These are phyloP conservation scores for Rhamnella rubrinervis DNA, from an alignment of 331 rosid species.

Conservation along the genomic window DNA sequence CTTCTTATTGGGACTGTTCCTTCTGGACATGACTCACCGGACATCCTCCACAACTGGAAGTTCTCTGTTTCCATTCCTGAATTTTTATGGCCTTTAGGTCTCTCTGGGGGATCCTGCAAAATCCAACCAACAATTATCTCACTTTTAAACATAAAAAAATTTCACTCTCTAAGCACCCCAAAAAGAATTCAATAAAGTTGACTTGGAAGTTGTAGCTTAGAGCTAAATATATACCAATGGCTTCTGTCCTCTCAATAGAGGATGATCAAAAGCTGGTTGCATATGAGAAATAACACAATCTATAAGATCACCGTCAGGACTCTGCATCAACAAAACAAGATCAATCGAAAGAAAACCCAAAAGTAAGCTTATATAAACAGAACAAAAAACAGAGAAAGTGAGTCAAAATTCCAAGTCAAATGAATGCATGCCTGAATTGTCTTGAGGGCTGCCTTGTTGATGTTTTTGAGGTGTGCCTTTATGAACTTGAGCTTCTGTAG, in stretches of 20 bases:
- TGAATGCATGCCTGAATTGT: conserved; percentile 64
- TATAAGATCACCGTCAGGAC: conserved; percentile 91
- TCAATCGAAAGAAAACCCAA: background rate
- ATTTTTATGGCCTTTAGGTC: conserved; percentile 46
- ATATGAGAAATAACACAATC: conserved; percentile 74
- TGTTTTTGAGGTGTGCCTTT: conserved; percentile 53
- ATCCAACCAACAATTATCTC: conserved; percentile 6
- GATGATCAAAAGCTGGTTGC: conserved; percentile 96
- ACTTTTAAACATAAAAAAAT: background rate
- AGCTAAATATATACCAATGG: conserved; percentile 55
- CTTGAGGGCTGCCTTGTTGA: conserved; percentile 74
- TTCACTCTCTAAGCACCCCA: background rate
- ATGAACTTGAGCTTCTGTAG: conserved; percentile 48
- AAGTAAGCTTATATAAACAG: background rate
- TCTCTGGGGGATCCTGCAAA: conserved; percentile 73
- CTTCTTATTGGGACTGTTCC: conserved; percentile 95
- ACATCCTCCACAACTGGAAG: conserved; percentile 69
- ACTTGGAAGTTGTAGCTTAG: background rate
- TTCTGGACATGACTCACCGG: conserved; percentile 77
- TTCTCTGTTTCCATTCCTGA: conserved; percentile 36
- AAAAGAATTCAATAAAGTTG: too few species aligned
- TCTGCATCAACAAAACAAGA: conserved; percentile 36
- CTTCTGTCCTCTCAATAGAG: conserved; percentile 60
- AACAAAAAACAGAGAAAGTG: conserved; percentile 32
- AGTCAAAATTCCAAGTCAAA: background rate